A percentile compares a stretch with the other conserved stretches of the same genome.
Conservation (phyloP, 2,329 filamentous ascomycete genomes). For the Fusarium acutatum region DNA sequence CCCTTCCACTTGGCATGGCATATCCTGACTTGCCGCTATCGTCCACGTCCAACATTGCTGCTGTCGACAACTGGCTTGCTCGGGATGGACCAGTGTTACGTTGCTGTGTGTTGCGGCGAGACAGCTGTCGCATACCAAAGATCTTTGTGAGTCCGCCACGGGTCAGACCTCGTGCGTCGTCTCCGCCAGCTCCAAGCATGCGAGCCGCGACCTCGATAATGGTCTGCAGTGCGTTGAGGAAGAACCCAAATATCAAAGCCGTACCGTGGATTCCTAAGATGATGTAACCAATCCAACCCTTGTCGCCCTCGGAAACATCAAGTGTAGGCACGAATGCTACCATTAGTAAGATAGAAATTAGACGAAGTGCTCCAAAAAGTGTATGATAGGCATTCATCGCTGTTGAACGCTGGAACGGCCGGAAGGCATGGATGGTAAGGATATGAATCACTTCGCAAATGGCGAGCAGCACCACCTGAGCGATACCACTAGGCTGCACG, state of each 20-base stretch:
- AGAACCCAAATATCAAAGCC: constrained; percentile 90
- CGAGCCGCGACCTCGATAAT: constrained; percentile 88
- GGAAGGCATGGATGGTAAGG: constrained; percentile 86
- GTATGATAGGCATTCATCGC: constrained; percentile 98
- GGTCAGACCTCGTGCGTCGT: constrained; percentile 73
- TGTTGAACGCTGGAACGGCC: constrained; percentile 87
- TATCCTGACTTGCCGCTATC: constrained; percentile 71
- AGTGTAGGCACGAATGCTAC: constrained; percentile 87
- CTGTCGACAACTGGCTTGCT: constrained; percentile 83
- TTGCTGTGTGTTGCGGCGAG: constrained; percentile 73
- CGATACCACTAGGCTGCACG: constrained; percentile 90
- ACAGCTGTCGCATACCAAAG: constrained; percentile 90
- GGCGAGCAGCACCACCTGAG: constrained; percentile 89
- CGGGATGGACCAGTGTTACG: constrained; percentile 69
- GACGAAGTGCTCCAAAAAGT: constrained; percentile 80
- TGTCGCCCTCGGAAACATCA: constrained; percentile 78
- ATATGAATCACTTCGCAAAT: constrained; percentile 94
- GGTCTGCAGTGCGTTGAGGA: constrained; percentile 90
- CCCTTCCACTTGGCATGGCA: constrained; percentile 60
- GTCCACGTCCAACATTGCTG: constrained; percentile 79
- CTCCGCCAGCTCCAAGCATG: constrained; percentile 82
- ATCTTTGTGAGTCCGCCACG: constrained; percentile 88
- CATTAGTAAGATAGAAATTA: constrained; percentile 79
- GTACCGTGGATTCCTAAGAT: constrained; percentile 87
- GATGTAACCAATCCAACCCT: constrained; percentile 94